These are phyloP conservation scores for Metschnikowia proteae DNA, from an alignment of 805 yeast genomes.

Conservation along the genomic window DNA sequence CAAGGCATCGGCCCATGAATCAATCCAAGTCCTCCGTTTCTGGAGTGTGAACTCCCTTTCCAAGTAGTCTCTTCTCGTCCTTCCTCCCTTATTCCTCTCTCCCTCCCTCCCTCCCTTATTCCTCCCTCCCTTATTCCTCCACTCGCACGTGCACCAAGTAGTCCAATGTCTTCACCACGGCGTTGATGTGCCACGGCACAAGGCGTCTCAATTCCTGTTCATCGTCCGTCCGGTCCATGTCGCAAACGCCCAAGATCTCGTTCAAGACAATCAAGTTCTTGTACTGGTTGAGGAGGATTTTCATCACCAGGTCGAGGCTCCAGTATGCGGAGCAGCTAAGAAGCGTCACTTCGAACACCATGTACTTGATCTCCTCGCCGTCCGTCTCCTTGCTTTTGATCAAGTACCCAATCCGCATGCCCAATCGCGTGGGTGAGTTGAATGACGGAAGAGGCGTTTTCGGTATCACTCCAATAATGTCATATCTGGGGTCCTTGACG, in stretches of 20 bases:
- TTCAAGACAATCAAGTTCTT: slow-evolving; percentile 49
- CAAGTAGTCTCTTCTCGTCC: not conserved
- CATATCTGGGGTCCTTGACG: slow-evolving; percentile 49
- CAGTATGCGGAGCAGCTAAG: slow-evolving; percentile 72
- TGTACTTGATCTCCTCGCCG: slow-evolving; percentile 13
- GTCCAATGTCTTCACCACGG: slow-evolving; percentile 60
- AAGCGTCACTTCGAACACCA: slow-evolving; percentile 59
- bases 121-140: slow-evolving; percentile 2
- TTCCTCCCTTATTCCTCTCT: not conserved
- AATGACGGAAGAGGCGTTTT: slow-evolving; percentile 61
- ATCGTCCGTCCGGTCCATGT: slow-evolving; percentile 4
- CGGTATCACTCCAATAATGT: slow-evolving; percentile 55
- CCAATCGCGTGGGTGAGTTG: slow-evolving; percentile 65
- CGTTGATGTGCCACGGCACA: slow-evolving; percentile 71
- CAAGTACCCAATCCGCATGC: slow-evolving; percentile 68
- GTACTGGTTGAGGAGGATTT: slow-evolving; percentile 55
- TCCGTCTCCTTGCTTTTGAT: slow-evolving; percentile 35
- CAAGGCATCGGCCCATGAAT: no score
- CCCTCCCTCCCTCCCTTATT: not conserved
- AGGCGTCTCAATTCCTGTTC: slow-evolving; percentile 24
- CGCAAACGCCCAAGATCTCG: slow-evolving; percentile 33
- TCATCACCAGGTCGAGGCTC: slow-evolving; percentile 52
- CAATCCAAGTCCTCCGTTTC: no score
- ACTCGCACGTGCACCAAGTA: slow-evolving; percentile 58
- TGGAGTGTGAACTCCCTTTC: no score